Base-by-base conservation (phyloP, 306 rosid genomes). In the Cicer judaicum region DNA sequence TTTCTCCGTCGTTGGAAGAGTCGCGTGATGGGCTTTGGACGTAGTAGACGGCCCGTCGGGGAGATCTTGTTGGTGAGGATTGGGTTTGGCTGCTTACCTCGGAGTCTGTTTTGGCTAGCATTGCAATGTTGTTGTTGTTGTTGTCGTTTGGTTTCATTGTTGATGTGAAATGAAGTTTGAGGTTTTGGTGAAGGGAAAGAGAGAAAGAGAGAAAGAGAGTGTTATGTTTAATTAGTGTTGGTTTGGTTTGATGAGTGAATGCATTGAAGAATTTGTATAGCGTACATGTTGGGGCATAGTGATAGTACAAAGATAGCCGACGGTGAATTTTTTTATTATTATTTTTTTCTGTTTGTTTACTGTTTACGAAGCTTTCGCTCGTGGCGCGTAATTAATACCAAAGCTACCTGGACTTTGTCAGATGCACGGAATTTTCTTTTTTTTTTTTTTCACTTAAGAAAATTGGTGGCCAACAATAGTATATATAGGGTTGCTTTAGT, bases 21-120 rank as follows among this genome's bases (percentile, higher is more conserved):
- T 93, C 96, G 0, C 98, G 83, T 0, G 98, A 93, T 0, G 98
- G 99, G 77, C 96, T 92, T 47, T 90, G 97, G 8, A 94, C 97
- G 44, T 82, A 94, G 77, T 94, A 94, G 1, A 75, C 93, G 1
- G 92, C 70, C 2, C 87, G 86, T 0, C 89, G 92, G 1, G 93
- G 93, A 0, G 97, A 92, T 7, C 96, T 79, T 0, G 85, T 72
- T 15, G 97, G 96, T 2, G 99, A 90, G 1, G 95, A 90, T 41
- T 90, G 96, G 42, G 83, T 79, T 19, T 82, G 88, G 86, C 98
- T 94, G 72, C 97, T 94, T 7, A 65, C 95, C 86, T 92, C 99
- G 1, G 99, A 94, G 69, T 94, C 99, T 0, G 99, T 90, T 83
- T 94, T 94, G 0, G 84, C 83, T 3, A 87, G 82, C 64, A 80